phyloP scores from a whole-genome alignment of 2,329 filamentous ascomycete genomes.

The Colletotrichum falcatum region DNA sequence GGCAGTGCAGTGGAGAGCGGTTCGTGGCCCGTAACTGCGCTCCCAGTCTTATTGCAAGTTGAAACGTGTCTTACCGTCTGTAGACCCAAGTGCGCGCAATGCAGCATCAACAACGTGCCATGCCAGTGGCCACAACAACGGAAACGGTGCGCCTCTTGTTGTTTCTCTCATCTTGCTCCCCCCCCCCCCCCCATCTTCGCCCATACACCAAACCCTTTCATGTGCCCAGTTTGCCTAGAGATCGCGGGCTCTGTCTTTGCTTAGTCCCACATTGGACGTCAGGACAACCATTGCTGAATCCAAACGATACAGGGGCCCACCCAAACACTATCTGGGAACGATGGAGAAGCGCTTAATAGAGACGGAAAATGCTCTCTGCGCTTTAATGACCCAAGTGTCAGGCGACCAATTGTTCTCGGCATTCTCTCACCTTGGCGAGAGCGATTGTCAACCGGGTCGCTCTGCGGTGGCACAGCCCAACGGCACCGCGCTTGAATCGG shows the following conservation, averaged over 20 bases:
- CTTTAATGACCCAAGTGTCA: conserved; percentile 18
- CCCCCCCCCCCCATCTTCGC: too few relatives aligned
- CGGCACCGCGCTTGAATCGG: not conserved
- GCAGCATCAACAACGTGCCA: conserved; percentile 21
- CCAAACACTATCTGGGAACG: conserved; percentile 30
- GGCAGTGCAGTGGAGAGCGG: conserved; percentile 36
- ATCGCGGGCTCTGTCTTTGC: not conserved
- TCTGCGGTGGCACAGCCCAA: not conserved
- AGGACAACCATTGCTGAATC: not conserved
- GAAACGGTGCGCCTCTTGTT: too few relatives aligned
- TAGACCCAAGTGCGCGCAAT: conserved; percentile 39
- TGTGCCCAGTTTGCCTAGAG: too few relatives aligned
- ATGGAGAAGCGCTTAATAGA: conserved; percentile 35
- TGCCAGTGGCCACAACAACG: conserved; percentile 39
- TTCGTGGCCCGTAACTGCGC: not conserved
- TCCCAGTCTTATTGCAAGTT: not conserved
- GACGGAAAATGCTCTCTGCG: conserved; percentile 27
- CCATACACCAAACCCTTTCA: too few relatives aligned
- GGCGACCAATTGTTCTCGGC: conserved; percentile 14
- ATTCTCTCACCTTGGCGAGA: not conserved
- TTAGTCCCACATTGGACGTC: too few relatives aligned
- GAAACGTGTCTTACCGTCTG: not conserved
- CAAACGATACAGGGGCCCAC: conserved; percentile 19
- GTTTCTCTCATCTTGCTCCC: too few relatives aligned
- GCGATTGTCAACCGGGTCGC: not conserved